Conservation (phyloP, 768 basidiomycete genomes). For the Tricholoma hemisulphureum region DNA sequence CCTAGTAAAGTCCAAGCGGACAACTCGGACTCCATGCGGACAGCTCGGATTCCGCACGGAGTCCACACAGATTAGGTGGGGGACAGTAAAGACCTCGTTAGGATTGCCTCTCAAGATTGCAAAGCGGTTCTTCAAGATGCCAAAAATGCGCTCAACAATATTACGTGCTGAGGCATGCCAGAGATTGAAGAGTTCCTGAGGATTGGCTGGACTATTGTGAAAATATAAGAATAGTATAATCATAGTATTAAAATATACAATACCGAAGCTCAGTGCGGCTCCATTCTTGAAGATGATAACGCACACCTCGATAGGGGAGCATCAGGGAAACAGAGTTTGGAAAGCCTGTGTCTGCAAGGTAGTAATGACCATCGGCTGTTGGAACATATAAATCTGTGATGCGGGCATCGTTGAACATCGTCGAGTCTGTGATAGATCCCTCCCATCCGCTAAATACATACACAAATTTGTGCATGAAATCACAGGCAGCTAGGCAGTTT, state of each 20-base stretch:
- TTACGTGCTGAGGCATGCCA: constrained; percentile 29
- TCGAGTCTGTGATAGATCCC: neutral
- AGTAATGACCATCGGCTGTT: neutral
- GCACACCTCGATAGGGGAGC: constrained; percentile 32
- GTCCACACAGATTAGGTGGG: too few species aligned
- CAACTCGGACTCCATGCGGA: too few species aligned
- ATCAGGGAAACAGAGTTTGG: constrained; percentile 29
- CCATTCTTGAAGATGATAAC: constrained; percentile 34
- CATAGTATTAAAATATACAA: neutral
- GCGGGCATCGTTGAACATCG: neutral
- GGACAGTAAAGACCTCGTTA: too few species aligned
- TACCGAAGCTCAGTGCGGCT: constrained; percentile 13
- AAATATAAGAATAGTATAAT: neutral
- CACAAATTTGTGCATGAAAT: neutral
- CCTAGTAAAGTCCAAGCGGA: too few species aligned
- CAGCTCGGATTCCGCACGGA: too few species aligned
- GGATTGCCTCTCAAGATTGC: constrained; percentile 17
- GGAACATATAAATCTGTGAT: neutral
- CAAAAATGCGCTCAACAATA: constrained; percentile 39
- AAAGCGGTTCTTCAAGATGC: constrained; percentile 26
- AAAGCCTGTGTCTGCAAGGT: constrained; percentile 41
- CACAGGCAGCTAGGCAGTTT: neutral
- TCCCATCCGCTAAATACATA: neutral
- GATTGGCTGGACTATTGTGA: constrained; percentile 23
- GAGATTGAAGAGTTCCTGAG: too few species aligned